Evolutionary conservation across 805 yeast species (phyloP).

Genomic region (Vanderwaltozyma tropicalis): DNA sequence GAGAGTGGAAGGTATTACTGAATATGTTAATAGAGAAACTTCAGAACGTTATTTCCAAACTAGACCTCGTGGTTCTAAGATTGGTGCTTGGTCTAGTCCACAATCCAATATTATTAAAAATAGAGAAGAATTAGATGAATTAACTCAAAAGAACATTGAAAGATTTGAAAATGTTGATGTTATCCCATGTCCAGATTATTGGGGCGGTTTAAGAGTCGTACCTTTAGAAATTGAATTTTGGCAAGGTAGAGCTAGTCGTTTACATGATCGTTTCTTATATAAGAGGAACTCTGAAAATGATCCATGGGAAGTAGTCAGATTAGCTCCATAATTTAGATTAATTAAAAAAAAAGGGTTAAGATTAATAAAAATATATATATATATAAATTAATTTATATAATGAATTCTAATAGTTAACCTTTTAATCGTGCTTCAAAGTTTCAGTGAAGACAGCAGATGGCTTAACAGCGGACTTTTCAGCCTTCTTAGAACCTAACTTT

Average conservation of each 20-base stretch:
- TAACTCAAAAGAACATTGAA: constrained; percentile 38
- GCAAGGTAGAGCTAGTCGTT: constrained; percentile 88
- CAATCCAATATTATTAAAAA: constrained; percentile 54
- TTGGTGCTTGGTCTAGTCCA: constrained; percentile 96
- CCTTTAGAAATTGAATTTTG: constrained; percentile 93
- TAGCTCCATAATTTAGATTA: constrained; percentile 46
- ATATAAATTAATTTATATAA: background rate
- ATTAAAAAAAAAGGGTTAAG: background rate
- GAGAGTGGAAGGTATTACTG: constrained; percentile 79
- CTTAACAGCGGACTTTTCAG: constrained; percentile 52
- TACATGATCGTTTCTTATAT: constrained; percentile 81
- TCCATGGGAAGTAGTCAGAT: constrained; percentile 55
- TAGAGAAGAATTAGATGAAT: constrained; percentile 53
- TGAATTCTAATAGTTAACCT: constrained; percentile 2
- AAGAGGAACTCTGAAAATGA: constrained; percentile 42
- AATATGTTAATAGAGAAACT: constrained; percentile 60
- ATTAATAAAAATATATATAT: constrained; percentile 2
- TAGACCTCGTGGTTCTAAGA: constrained; percentile 84
- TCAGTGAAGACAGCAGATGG: constrained; percentile 62
- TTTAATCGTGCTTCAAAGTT: constrained; percentile 54
- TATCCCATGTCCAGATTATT: constrained; percentile 82
- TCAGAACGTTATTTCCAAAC: constrained; percentile 71
- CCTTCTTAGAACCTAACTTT: constrained; percentile 80
- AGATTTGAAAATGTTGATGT: constrained; percentile 52
- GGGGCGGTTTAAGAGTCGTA: constrained; percentile 90